These are phyloP conservation scores for Stachybotrys chartarum DNA, from an alignment of 2,329 filamentous ascomycete genomes.

Conservation along the genomic window DNA sequence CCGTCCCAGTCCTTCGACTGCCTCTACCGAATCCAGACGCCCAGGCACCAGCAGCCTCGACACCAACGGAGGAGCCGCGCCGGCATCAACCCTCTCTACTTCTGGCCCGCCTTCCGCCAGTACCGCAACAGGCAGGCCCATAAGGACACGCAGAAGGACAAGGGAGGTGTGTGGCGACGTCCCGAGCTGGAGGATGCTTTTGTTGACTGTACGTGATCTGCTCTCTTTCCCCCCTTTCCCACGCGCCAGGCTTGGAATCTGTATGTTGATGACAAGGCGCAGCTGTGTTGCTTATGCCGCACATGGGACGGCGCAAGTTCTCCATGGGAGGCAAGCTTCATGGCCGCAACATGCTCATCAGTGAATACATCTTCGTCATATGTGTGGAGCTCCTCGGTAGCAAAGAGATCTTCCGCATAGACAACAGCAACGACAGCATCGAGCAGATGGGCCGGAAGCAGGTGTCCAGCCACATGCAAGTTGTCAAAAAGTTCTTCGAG, in stretches of 20 bases:
- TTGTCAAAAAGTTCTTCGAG: constrained; percentile 60
- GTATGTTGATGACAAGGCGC: constrained; percentile 10
- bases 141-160: constrained; percentile 53
- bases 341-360: constrained; percentile 64
- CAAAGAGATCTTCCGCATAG: constrained; percentile 35
- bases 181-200: constrained; percentile 59
- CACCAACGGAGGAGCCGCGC: constrained; percentile 27
- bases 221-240: background rate
- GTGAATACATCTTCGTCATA: constrained; percentile 53
- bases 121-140: constrained; percentile 59
- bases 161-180: constrained; percentile 46
- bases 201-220: constrained; percentile 49
- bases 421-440: constrained; percentile 35
- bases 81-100: constrained; percentile 51
- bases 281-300: constrained; percentile 59
- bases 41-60: constrained; percentile 25
- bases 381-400: constrained; percentile 30
- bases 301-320: constrained; percentile 61
- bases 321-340: constrained; percentile 56
- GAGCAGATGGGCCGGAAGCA: constrained; percentile 52
- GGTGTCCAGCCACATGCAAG: constrained; percentile 65
- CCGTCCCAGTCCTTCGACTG: constrained; percentile 40
- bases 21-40: constrained; percentile 28
- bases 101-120: constrained; percentile 55
- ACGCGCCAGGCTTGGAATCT: background rate